Base-by-base conservation (phyloP, 305 asterid genomes). In the Andrographis paniculata region DNA sequence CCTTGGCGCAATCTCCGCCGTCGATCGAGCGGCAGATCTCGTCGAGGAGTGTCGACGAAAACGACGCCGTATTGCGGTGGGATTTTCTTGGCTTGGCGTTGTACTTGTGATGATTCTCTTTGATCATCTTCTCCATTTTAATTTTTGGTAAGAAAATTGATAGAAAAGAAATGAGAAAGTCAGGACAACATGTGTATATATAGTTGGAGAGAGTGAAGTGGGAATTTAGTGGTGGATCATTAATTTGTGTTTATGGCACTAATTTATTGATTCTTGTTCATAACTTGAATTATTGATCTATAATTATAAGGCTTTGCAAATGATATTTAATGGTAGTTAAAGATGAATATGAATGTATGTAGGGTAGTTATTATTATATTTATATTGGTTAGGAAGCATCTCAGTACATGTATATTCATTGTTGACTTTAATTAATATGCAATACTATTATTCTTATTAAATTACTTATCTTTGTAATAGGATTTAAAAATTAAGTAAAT, bases 41-140 rank as follows among this genome's bases (percentile, higher is more conserved):
- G n/a, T 76, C 80, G 10, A 76, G 84, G 37, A 76, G 75, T 17
- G 63, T n/a, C 28, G 84, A 72, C 45, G 84, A 76, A 45, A 76
- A 76, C 1, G 84, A 73, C 6, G 80, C 73, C 20, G 38, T 38
- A 14, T 64, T 59, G 59, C 44, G 59, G 64, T 52, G 61, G 45
- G 61, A 40, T 41, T 54, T 67, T n/a, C 42, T 62, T 1, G 58
- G 17, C 15, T 62, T 73, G 1, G 35, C 17, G 9, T 48, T 49
- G n/a, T 68, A 74, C 24, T 53, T 53, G 4, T 11, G 38, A 7
- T 7, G 14, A 33, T 27, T 10, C 33, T 27, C 33, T 6, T 27
- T 27, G 6, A 10, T 6, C 33, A 27, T 6, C 10, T 27, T 27
- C 10, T 27, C 9, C 9, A n/a, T n/a, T n/a, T n/a, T n/a, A n/a